Base-by-base conservation (phyloP, 2,329 filamentous ascomycete genomes). In the Sarocladium kiliense region DNA sequence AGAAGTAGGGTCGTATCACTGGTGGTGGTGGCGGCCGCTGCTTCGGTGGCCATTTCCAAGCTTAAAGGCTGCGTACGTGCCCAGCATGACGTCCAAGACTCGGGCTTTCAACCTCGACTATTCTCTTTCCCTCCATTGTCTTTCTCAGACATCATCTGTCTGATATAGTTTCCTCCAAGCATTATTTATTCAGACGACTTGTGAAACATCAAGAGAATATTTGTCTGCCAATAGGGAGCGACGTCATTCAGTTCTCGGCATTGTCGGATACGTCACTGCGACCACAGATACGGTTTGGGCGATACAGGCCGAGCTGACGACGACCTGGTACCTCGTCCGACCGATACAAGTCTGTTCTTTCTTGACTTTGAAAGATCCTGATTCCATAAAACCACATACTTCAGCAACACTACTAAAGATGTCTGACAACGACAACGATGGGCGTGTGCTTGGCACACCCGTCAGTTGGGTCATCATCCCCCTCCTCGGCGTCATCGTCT, bases 381-480 rank as follows among this genome's bases (percentile, higher is more conserved):
- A 9, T 34, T 14, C n/a, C n/a, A n/a, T 7, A 34, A 14, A 34
- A 34, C 14, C 30, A 9, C 14, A 7, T 34, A 34, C 30, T 34
- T 34, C 30, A 34, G 14, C 30, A 32, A 32, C 6, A 32, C 6
- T 7, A 12, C 6, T 7, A 41, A 41, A 16, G 7, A 55, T 55
- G 54, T 34, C 54, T n/a, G 27, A 25, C 41, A 50, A 39, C 27
- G 26, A 49, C 19, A 26, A 36, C 27, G 21, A 55, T 58, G 42
- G 23, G 32, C 3, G 37, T 19, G n/a, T 47, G 3, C 19, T 55
- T 16, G 54, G 54, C 30, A 36, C 54, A 10, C 80, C 80, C 59
- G 80, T 84, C 66, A 74, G 80, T 60, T 84, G 82, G 69, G 73
- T 85, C 49, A 73, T 79, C 25, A 71, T 84, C 23, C 71, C 77